phyloP scores from a whole-genome alignment of 495 filamentous ascomycete species.

The Pyrenula aspistea region DNA sequence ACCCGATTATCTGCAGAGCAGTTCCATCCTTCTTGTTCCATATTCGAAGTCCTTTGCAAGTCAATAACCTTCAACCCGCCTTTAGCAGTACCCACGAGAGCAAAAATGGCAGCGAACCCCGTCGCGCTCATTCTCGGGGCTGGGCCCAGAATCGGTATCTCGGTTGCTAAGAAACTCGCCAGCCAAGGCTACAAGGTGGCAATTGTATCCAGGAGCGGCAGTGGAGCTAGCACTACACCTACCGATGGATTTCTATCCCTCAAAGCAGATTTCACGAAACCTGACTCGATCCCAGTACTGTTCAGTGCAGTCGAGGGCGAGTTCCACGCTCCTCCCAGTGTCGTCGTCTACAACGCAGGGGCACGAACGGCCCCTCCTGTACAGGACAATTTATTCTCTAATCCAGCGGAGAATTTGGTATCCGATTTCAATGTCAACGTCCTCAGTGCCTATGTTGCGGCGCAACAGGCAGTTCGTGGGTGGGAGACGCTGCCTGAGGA shows the following conservation, averaged over 20 bases:
- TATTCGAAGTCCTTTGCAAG: not conserved
- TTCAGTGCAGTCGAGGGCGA: slow-evolving; percentile 23
- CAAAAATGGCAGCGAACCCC: not conserved
- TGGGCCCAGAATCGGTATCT: slow-evolving; percentile 23
- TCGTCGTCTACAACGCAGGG: slow-evolving; percentile 27
- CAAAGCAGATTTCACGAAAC: slow-evolving; percentile 25
- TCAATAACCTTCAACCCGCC: not conserved
- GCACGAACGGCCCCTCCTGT: slow-evolving; percentile 13
- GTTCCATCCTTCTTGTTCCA: not conserved
- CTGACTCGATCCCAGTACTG: slow-evolving; percentile 17
- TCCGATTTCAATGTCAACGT: slow-evolving; percentile 27
- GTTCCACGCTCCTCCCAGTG: slow-evolving; percentile 15
- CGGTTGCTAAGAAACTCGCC: slow-evolving; percentile 24
- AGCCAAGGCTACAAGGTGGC: slow-evolving; percentile 30
- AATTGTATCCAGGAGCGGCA: slow-evolving; percentile 21
- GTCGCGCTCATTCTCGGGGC: slow-evolving; percentile 3
- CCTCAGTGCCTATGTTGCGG: slow-evolving; percentile 26
- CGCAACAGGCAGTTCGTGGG: slow-evolving; percentile 25
- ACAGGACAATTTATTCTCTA: slow-evolving; percentile 22
- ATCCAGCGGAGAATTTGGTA: slow-evolving; percentile 15
- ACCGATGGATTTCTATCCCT: slow-evolving; percentile 18
- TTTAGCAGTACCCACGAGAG: not conserved
- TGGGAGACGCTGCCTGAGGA: slow-evolving; percentile 24
- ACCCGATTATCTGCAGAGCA: not conserved
- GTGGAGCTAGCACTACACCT: slow-evolving; percentile 3